These are phyloP conservation scores for Candida wancherniae DNA, from an alignment of 805 yeast species.

Conservation along the genomic window DNA sequence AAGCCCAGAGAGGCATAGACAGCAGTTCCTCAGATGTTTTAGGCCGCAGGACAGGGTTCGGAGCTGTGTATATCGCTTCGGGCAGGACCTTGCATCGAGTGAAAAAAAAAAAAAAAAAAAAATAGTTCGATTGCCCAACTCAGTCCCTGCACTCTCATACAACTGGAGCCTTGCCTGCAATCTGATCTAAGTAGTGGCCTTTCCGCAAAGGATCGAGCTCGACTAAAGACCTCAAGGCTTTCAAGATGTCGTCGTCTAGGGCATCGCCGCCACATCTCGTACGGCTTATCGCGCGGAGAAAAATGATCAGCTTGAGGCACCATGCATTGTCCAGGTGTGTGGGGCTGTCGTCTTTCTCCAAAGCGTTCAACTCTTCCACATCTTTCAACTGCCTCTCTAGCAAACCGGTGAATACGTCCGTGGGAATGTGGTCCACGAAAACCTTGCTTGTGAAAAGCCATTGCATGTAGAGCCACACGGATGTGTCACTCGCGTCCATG, in stretches of 20 bases:
- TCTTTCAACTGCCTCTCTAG: conserved; percentile 43
- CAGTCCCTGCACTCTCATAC: too few species aligned
- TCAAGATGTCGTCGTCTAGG: conserved; percentile 27
- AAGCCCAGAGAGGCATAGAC: too few species aligned
- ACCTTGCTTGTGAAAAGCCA: conserved; percentile 62
- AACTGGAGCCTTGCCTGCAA: conserved; percentile 12
- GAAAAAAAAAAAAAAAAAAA: too few species aligned
- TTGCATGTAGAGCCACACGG: conserved; percentile 83
- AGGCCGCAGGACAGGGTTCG: too few species aligned
- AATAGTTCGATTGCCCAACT: too few species aligned
- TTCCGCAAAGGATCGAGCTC: conserved; percentile 61
- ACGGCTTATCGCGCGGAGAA: conserved; percentile 32
- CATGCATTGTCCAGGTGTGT: conserved; percentile 57
- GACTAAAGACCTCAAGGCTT: conserved; percentile 39
- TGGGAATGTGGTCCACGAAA: conserved; percentile 26
- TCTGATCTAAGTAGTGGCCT: conserved; percentile 50
- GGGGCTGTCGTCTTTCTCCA: conserved; percentile 62
- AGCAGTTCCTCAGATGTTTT: too few species aligned
- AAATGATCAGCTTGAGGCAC: conserved; percentile 65
- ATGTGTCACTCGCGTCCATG: conserved; percentile 91
- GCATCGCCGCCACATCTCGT: conserved; percentile 1
- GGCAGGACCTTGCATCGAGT: too few species aligned
- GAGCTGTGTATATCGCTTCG: too few species aligned
- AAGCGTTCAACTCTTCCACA: conserved; percentile 59
- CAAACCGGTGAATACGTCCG: conserved; percentile 29